A percentile compares a stretch with the other conserved stretches of the same genome.
These are phyloP conservation scores for Pestalotiopsis sp. DNA, from an alignment of 2,329 filamentous ascomycete genomes.

Conservation along the genomic window DNA sequence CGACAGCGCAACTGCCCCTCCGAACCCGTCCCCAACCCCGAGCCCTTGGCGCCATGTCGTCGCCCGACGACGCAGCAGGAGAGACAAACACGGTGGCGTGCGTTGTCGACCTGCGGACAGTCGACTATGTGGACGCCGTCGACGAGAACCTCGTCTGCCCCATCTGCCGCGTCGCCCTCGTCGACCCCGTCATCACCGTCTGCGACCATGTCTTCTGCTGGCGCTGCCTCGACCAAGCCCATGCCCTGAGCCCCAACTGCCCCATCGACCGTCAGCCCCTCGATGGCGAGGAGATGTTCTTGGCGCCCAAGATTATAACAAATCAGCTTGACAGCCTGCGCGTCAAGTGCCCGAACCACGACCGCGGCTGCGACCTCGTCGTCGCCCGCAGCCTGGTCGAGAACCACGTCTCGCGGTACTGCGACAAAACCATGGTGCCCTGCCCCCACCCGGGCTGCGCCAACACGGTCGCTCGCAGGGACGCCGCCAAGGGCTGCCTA, in stretches of 20 bases:
- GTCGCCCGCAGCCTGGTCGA: conserved; percentile 57
- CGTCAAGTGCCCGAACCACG: conserved; percentile 60
- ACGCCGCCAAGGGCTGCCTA: conserved; percentile 55
- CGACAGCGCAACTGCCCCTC: conserved; percentile 24
- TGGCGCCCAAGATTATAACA: conserved; percentile 51
- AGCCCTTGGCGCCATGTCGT: too few relatives aligned
- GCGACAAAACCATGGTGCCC: conserved; percentile 56
- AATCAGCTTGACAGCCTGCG: conserved; percentile 64
- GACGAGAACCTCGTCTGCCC: conserved; percentile 55
- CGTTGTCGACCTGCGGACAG: conserved; percentile 45
- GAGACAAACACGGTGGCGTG: neutral
- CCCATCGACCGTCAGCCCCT: conserved; percentile 58
- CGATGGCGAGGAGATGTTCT: conserved; percentile 32
- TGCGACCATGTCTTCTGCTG: conserved; percentile 70
- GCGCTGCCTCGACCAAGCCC: conserved; percentile 52
- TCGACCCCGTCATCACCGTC: conserved; percentile 61
- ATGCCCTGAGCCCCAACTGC: conserved; percentile 48
- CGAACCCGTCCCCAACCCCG: conserved; percentile 16
- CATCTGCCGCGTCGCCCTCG: conserved; percentile 63
- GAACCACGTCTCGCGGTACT: conserved; percentile 59
- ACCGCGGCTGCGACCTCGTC: conserved; percentile 51
- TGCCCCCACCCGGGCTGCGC: conserved; percentile 58
- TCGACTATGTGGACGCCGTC: conserved; percentile 44
- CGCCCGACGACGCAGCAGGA: too few relatives aligned
- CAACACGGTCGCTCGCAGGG: conserved; percentile 53